A percentile compares a stretch with the other conserved stretches of the same genome.
Conservation (phyloP, 2,329 filamentous ascomycete species). For the Pestalotiopsis sp. region DNA sequence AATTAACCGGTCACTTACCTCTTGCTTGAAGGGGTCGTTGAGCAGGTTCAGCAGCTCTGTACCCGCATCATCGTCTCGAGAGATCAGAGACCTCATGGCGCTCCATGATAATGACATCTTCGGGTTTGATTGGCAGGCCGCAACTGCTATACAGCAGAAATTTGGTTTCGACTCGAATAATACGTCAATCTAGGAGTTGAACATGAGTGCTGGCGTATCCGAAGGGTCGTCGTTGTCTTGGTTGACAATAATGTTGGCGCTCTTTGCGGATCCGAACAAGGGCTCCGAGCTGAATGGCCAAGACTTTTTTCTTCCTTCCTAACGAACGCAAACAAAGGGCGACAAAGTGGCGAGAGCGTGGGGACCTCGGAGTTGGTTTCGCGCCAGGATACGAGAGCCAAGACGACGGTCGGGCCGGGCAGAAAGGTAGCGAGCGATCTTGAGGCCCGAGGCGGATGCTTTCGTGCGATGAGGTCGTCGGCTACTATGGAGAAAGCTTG, state of each 20-base stretch:
- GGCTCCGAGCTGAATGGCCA: background rate
- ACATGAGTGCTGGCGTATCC: background rate
- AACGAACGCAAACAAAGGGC: background rate
- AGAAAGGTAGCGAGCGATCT: background rate
- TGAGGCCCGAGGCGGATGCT: background rate
- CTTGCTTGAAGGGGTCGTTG: slow-evolving; percentile 49
- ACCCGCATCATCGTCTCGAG: slow-evolving; percentile 30
- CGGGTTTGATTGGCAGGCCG: background rate
- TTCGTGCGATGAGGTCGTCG: background rate
- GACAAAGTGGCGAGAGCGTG: background rate
- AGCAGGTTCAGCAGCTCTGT: slow-evolving; percentile 49
- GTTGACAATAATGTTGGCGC: background rate
- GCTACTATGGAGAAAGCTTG: background rate
- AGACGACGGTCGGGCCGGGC: background rate
- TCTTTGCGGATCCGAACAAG: background rate
- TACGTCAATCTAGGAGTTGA: background rate
- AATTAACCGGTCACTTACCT: slow-evolving; percentile 34
- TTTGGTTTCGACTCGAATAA: background rate
- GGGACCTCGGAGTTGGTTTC: background rate
- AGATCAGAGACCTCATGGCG: slow-evolving; percentile 11
- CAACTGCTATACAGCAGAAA: background rate
- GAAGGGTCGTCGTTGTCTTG: background rate
- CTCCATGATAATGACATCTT: slow-evolving; percentile 14
- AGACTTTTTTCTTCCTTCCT: background rate
- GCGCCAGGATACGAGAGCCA: background rate